Base-by-base conservation (phyloP, 1,284 basidiomycete species). In the Naganishia cerealis region DNA sequence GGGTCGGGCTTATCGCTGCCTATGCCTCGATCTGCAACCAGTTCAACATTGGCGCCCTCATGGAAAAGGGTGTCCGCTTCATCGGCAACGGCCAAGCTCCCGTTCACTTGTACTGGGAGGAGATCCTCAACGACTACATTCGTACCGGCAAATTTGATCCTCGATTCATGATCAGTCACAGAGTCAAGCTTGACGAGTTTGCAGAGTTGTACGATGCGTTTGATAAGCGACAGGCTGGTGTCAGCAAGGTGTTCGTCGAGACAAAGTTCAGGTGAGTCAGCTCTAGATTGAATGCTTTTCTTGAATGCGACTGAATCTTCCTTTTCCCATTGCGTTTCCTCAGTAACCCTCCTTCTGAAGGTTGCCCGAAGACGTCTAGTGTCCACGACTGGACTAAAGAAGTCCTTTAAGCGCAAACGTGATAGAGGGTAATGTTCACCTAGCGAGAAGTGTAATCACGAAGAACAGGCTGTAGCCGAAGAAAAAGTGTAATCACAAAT, bases 41-140 rank as follows among this genome's bases (percentile, higher is more conserved):
- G 61, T 86, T 91, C 79, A 88, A 89, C 76, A 85, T 90, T 57
- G 88, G 88, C 3, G 87, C 89, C 0, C 74, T 91, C 57, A 91
- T 91, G 89, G 88, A 91, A 82, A 89, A 89, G 66, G 86, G 87
- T 1, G 80, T 88, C 21, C 81, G 87, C 71, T 81, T 89, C 63
- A 87, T 89, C 72, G 87, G 87, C 3, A 88, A 88, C 72, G 87
- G 88, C 1, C 87, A 87, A 79, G 89, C 89, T 0, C 89, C 89
- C 1, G 87, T 88, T 0, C 88, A 89, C 76, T 82, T 84, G 62
- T 90, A 89, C 80, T 90, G 88, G 88, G 81, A 89, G 65, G 86
- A 89, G 73, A 85, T 90, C 65, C 76, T 90, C 61, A 79, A 88
- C 36, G 77, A 79, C 52, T 81, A 81, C 71, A 74, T 91, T 75